Evolutionary conservation across 1,139 yeast species (phyloP), one percentile per base, ranked within the genome.

Genomic region (Suhomyces bokatorum): DNA sequence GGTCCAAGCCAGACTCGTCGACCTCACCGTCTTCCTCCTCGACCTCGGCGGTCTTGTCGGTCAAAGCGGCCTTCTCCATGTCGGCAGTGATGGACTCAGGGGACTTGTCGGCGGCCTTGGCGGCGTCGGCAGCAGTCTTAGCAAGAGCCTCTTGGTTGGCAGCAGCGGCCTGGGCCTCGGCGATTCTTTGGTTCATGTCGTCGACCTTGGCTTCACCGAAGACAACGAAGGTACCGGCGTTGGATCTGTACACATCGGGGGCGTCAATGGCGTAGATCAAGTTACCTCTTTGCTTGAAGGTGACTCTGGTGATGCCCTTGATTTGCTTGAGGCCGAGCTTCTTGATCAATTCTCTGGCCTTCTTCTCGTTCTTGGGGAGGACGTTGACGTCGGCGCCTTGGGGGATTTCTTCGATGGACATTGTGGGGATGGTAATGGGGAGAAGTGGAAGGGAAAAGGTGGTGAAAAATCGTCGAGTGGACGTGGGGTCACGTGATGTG

Each of bases 191-290:
- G 76, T 84, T 83, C 73, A 87, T 74, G 76, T 89, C 95, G 69
- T 90, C 97, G 58, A 88, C 87, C 82, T 89, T 88, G 68, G 97
- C 96, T 76, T 91, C 98, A 74, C 99, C 99, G 63, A 93, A 91
- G 56, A 93, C 97, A 62, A 93, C 85, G 78, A 87, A 93, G 61
- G 96, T 85, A 68, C 97, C 97, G 64, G 96, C 95, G 60, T 86
- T 80, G 55, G 96, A 85, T 75, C 81, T 88, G 95, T 79, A 93
- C 51, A 93, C 99, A 60, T 91, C 98, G 69, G 99, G 99, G 58
- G 75, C 71, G 71, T 88, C 95, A 75, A 93, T 88, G 67, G 96
- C 96, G 70, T 87, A 84, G 68, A 90, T 87, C 67, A 85, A 81
- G 83, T 89, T 89, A 72, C 95, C 91, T 75, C 89, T 84, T 78